Evolutionary conservation across 192 early-diverging fungal genomes (phyloP).

Genomic region (Glomus cerebriforme): DNA sequence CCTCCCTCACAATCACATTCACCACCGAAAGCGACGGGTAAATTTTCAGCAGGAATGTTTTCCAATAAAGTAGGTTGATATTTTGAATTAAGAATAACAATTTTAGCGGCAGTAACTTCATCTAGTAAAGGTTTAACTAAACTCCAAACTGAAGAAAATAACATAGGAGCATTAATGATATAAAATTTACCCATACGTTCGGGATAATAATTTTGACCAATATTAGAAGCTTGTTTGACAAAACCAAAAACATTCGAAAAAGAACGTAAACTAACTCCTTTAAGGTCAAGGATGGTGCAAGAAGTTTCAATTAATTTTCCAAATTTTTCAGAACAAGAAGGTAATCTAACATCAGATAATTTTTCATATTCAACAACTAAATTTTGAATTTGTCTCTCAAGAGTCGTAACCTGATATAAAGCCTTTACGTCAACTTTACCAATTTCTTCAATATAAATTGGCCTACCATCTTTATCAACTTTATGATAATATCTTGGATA

Average conservation of each 20-base stretch:
- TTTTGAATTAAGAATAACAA: slow-evolving; percentile 50
- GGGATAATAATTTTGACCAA: slow-evolving; percentile 82
- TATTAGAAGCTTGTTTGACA: slow-evolving; percentile 66
- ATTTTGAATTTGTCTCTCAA: slow-evolving; percentile 72
- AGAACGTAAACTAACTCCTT: slow-evolving; percentile 66
- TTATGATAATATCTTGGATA: slow-evolving; percentile 81
- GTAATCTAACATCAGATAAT: slow-evolving; percentile 61
- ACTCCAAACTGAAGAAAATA: slow-evolving; percentile 63
- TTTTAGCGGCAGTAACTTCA: slow-evolving; percentile 57
- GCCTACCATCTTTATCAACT: slow-evolving; percentile 71
- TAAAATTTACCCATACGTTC: slow-evolving; percentile 84
- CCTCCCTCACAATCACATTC: slow-evolving; percentile 48
- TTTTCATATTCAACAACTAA: slow-evolving; percentile 76
- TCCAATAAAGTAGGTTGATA: slow-evolving; percentile 47
- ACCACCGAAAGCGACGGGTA: slow-evolving; percentile 50
- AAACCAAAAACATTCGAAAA: slow-evolving; percentile 64
- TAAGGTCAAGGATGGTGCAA: slow-evolving; percentile 76
- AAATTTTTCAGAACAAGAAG: slow-evolving; percentile 62
- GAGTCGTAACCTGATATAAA: slow-evolving; percentile 63
- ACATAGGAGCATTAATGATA: slow-evolving; percentile 79
- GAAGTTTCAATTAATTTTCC: slow-evolving; percentile 64
- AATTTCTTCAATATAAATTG: slow-evolving; percentile 74
- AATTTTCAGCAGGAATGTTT: slow-evolving; percentile 46
- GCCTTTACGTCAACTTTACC: slow-evolving; percentile 65
- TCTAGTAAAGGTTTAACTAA: slow-evolving; percentile 57